phyloP scores from a whole-genome alignment of 768 basidiomycete species.

The Boletus vermiculosoides region DNA sequence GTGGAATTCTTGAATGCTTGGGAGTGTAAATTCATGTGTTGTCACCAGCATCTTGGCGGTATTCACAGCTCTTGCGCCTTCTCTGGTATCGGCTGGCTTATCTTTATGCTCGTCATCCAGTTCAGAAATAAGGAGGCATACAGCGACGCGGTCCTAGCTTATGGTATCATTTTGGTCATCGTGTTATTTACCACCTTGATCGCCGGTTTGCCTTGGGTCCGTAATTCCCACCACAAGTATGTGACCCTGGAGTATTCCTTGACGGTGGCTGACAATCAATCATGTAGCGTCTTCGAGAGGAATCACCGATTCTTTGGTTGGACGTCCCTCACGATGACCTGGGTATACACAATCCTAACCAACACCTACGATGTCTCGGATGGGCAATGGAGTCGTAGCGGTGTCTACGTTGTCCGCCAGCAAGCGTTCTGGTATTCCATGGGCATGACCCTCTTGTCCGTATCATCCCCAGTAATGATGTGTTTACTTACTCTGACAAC shows the following conservation, averaged over 20 bases:
- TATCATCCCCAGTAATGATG: constrained; percentile 6
- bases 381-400: constrained; percentile 55
- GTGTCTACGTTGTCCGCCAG: constrained; percentile 54
- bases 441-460: constrained; percentile 73
- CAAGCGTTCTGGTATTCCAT: constrained; percentile 79
- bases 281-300: constrained; percentile 67
- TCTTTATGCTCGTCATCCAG: constrained; percentile 59
- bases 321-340: constrained; percentile 55
- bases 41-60: constrained; percentile 66
- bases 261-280: not conserved
- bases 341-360: constrained; percentile 67
- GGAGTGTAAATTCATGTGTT: constrained; percentile 7
- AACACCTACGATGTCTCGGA: constrained; percentile 59
- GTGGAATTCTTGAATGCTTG: not conserved
- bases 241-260: constrained; percentile 18
- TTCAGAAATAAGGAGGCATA: constrained; percentile 49
- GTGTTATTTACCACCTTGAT: constrained; percentile 56
- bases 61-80: constrained; percentile 76
- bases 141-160: constrained; percentile 55
- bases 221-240: constrained; percentile 80
- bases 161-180: constrained; percentile 60
- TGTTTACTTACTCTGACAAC: not conserved
- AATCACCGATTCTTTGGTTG: constrained; percentile 81
- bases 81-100: constrained; percentile 68
- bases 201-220: constrained; percentile 76